phyloP scores from a whole-genome alignment of 306 rosid species.

The Abrus precatorius region DNA sequence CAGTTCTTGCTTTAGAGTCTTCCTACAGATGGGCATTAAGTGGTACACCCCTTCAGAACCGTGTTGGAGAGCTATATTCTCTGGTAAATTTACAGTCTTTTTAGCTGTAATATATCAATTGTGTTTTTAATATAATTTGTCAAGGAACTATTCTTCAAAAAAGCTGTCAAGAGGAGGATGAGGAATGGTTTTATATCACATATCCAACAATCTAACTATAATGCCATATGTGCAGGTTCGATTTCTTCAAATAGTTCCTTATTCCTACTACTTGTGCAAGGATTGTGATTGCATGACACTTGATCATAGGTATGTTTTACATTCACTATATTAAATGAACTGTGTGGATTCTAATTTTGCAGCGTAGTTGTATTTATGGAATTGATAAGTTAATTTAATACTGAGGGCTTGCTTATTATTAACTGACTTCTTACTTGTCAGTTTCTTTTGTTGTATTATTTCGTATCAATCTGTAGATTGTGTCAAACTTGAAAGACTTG shows the following conservation, averaged over 20 bases:
- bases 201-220: slow-evolving; percentile 27
- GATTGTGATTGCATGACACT: slow-evolving; percentile 91
- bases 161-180: too few relatives aligned
- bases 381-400: background rate
- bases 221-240: slow-evolving; percentile 71
- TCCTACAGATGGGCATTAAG: slow-evolving; percentile 88
- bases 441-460: slow-evolving; percentile 14
- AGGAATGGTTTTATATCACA: too few relatives aligned
- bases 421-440: background rate
- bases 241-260: slow-evolving; percentile 82
- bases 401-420: background rate
- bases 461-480: background rate
- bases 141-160: too few relatives aligned
- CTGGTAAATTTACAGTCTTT: slow-evolving; percentile 57
- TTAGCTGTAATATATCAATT: slow-evolving; percentile 27
- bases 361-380: background rate
- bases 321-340: slow-evolving; percentile 8
- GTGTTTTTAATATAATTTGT: background rate
- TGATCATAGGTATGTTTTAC: slow-evolving; percentile 73
- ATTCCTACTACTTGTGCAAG: slow-evolving; percentile 85
- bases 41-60: slow-evolving; percentile 89
- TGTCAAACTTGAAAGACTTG: background rate
- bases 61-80: slow-evolving; percentile 85
- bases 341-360: slow-evolving; percentile 13
- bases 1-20: slow-evolving; percentile 81